phyloP scores from a whole-genome alignment of 2,329 filamentous ascomycete species.

The Pseudocercospora cruenta region DNA sequence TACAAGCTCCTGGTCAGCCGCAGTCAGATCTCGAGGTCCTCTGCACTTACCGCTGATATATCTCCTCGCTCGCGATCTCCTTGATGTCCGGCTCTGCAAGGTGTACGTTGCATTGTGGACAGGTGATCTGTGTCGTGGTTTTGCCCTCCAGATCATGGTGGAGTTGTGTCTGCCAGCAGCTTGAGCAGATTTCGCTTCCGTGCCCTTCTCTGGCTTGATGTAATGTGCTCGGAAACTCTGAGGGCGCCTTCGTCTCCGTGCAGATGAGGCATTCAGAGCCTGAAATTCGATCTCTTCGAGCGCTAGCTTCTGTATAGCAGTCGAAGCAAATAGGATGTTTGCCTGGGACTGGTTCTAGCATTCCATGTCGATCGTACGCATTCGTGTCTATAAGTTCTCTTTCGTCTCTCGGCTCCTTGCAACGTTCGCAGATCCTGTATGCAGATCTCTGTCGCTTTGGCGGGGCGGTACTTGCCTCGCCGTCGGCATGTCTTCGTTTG shows the following conservation, averaged over 20 bases:
- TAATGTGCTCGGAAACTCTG: not conserved
- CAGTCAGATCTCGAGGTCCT: too few species aligned
- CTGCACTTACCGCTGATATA: not conserved
- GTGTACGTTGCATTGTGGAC: not conserved
- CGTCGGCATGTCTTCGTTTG: too few species aligned
- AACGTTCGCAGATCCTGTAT: not conserved
- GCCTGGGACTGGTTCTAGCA: too few species aligned
- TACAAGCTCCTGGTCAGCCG: not conserved
- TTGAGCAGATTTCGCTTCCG: not conserved
- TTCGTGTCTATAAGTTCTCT: not conserved
- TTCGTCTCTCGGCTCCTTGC: not conserved
- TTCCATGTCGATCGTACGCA: too few species aligned
- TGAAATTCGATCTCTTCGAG: not conserved
- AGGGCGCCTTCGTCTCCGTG: not conserved
- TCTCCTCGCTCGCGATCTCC: not conserved
- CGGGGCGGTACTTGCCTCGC: too few species aligned
- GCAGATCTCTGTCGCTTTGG: too few species aligned
- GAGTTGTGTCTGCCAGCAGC: not conserved
- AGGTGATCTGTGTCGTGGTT: not conserved
- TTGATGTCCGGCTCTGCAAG: not conserved
- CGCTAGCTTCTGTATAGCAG: not conserved
- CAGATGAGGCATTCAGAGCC: not conserved
- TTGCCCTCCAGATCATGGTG: not conserved
- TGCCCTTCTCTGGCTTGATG: not conserved
- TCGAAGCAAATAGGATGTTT: not conserved